phyloP scores from a whole-genome alignment of 371 early-diverging fungal species.

The Coemansia sp. region DNA sequence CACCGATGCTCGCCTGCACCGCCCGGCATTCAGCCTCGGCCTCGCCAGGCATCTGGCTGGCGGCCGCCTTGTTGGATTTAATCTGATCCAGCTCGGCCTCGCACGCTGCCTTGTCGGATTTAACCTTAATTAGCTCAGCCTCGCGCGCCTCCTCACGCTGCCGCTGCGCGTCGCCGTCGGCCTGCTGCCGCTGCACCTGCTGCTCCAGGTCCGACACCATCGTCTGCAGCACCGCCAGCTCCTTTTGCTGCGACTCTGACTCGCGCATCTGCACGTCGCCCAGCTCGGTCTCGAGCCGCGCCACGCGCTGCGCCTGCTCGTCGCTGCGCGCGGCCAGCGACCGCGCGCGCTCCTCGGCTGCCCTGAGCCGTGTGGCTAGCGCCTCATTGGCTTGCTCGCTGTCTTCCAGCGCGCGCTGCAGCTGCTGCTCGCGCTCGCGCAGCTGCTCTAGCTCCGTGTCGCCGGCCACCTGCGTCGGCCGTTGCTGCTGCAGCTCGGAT shows the following conservation, averaged over 20 bases:
- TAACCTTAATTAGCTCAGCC: conserved; percentile 18
- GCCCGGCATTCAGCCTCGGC: background rate
- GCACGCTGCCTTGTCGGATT: background rate
- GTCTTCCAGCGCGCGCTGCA: conserved; percentile 16
- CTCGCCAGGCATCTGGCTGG: background rate
- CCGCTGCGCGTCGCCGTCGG: conserved; percentile 26
- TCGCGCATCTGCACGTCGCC: conserved; percentile 21
- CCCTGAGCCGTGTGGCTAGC: background rate
- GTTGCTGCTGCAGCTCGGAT: conserved; percentile 9
- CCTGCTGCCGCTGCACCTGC: conserved; percentile 14
- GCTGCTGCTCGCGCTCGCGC: conserved; percentile 24
- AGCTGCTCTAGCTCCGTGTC: conserved; percentile 26
- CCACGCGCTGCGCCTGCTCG: conserved; percentile 38
- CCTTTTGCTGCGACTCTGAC: background rate
- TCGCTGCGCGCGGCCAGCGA: conserved; percentile 24
- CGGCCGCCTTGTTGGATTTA: conserved; percentile 7
- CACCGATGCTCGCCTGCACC: conserved; percentile 12
- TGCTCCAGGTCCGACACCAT: conserved; percentile 8
- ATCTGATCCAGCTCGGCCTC: background rate
- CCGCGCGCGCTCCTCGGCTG: conserved; percentile 6
- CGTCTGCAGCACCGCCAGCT: conserved; percentile 1
- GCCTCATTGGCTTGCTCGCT: conserved; percentile 16
- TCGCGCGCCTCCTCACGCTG: conserved; percentile 22
- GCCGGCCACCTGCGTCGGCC: background rate
- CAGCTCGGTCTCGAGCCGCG: conserved; percentile 39